Conservation (phyloP, 192 early-diverging fungal species). For the Dispira parvispora region DNA sequence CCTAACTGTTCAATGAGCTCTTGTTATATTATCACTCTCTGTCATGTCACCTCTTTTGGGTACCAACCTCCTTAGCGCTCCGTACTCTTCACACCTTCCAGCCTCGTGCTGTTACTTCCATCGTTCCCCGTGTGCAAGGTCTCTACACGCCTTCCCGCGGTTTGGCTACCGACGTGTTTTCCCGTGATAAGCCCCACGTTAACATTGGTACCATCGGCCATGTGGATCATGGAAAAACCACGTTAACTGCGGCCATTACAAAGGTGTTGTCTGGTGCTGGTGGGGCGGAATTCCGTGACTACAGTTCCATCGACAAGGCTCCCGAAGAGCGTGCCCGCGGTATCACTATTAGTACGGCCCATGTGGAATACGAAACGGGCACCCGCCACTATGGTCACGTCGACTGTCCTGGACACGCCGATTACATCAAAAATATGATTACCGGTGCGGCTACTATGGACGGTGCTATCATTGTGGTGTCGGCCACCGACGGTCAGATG, state of each 20-base stretch:
- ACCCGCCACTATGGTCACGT: conserved; percentile 90
- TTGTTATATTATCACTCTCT: neutral
- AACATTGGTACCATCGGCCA: conserved; percentile 99
- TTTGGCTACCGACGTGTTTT: conserved; percentile 46
- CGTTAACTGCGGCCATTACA: conserved; percentile 96
- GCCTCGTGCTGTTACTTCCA: neutral
- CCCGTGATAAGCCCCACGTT: conserved; percentile 85
- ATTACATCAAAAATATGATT: conserved; percentile 99
- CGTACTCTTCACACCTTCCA: neutral
- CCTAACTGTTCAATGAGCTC: neutral
- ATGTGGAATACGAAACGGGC: conserved; percentile 90
- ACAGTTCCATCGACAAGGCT: conserved; percentile 95
- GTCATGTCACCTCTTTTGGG: too few species aligned
- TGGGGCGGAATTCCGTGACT: conserved; percentile 83
- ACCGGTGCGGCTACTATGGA: conserved; percentile 98
- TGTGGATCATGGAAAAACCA: conserved; percentile 98
- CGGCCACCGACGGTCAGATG: conserved; percentile 97
- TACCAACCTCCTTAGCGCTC: too few species aligned
- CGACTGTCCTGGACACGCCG: conserved; percentile 94
- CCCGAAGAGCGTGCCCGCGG: conserved; percentile 96
- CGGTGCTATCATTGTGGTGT: conserved; percentile 95
- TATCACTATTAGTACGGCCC: conserved; percentile 94
- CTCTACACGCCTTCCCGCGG: conserved; percentile 10
- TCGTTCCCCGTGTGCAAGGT: neutral
- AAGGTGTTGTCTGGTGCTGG: conserved; percentile 73